A percentile compares a stretch with the other conserved stretches of the same genome.
Conservation (phyloP, 2,329 filamentous ascomycete genomes). For the Pseudocercospora ulei region DNA sequence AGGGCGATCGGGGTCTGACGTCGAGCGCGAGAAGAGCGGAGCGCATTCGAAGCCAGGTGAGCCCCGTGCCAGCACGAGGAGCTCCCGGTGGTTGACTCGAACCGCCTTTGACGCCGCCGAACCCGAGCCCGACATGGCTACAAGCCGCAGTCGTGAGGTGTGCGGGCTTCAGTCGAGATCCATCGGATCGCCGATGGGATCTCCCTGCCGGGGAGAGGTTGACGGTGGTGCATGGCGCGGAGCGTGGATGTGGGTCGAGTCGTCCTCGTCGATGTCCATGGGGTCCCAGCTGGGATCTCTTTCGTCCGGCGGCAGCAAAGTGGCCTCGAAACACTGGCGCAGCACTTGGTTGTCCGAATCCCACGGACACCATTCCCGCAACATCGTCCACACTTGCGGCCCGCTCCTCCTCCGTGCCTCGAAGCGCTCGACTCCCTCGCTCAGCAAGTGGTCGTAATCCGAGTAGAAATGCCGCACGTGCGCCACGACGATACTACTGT, state of each 20-base stretch:
- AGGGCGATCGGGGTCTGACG: slow-evolving; percentile 4
- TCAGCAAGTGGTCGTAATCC: slow-evolving; percentile 50
- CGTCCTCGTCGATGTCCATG: slow-evolving; percentile 29
- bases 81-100: background rate
- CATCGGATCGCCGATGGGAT: slow-evolving; percentile 25
- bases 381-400: slow-evolving; percentile 26
- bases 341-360: slow-evolving; percentile 29
- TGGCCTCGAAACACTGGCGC: slow-evolving; percentile 26
- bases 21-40: slow-evolving; percentile 2
- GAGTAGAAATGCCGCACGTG: slow-evolving; percentile 54
- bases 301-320: slow-evolving; percentile 28
- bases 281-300: slow-evolving; percentile 25
- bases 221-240: too few species aligned
- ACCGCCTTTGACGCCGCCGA: background rate
- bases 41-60: slow-evolving; percentile 4
- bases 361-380: slow-evolving; percentile 33
- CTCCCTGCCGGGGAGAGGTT: too few species aligned
- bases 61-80: slow-evolving; percentile 1
- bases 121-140: background rate
- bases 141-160: background rate
- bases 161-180: slow-evolving; percentile 24
- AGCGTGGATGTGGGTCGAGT: slow-evolving; percentile 23
- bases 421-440: slow-evolving; percentile 26
- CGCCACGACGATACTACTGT: slow-evolving; percentile 44
- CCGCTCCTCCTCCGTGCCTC: slow-evolving; percentile 26